phyloP scores from a whole-genome alignment of 768 basidiomycete genomes.

The Leccinum pellstonianum region DNA sequence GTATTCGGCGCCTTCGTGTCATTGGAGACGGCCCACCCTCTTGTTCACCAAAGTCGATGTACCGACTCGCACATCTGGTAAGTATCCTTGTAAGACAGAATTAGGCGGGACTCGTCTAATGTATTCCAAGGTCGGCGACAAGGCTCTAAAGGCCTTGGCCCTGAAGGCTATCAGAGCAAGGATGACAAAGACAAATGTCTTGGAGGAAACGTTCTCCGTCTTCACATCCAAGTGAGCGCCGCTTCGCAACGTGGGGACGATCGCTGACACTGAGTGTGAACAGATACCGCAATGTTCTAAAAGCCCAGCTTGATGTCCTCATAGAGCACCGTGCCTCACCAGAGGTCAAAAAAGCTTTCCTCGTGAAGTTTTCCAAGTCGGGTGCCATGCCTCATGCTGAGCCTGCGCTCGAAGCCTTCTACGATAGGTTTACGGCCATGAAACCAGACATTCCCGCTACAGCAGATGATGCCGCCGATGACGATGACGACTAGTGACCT shows the following conservation, averaged over 20 bases:
- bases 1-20: neutral
- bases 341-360: conserved; percentile 15
- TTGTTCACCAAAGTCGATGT: conserved; percentile 40
- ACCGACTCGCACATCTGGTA: conserved; percentile 34
- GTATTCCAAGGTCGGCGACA: conserved; percentile 12
- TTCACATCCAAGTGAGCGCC: conserved; percentile 25
- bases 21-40: conserved; percentile 5
- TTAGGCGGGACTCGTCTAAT: neutral
- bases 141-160: conserved; percentile 18
- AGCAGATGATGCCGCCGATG: too few species aligned
- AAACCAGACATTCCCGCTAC: neutral
- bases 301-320: conserved; percentile 20
- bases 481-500: too few species aligned
- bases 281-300: conserved; percentile 21
- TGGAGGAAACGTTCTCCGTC: conserved; percentile 28
- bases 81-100: neutral
- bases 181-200: conserved; percentile 18
- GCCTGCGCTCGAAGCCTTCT: conserved; percentile 17
- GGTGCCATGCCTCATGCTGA: conserved; percentile 9
- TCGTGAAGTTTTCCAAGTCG: conserved; percentile 8
- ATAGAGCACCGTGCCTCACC: conserved; percentile 3
- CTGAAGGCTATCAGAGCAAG: conserved; percentile 20
- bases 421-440: conserved; percentile 12
- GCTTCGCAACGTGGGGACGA: neutral
- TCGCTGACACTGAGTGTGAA: neutral